A percentile compares a stretch with the other conserved stretches of the same genome.
phyloP scores from a whole-genome alignment of 331 rosid genomes.

The Pyrus hybrid region DNA sequence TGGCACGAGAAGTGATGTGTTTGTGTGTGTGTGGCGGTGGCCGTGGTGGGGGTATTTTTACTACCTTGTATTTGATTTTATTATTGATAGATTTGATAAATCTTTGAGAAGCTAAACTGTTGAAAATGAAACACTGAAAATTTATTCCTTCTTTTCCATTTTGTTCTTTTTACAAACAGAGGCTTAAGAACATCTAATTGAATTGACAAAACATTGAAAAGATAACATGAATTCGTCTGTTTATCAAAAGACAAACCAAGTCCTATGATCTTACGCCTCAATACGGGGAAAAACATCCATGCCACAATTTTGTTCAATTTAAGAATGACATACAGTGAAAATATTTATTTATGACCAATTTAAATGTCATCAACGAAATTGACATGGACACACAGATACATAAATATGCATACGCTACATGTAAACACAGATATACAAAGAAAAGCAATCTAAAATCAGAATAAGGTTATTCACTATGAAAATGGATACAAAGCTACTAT shows the following conservation, averaged over 20 bases:
- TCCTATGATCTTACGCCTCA: not conserved
- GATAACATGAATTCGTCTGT: not conserved
- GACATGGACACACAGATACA: not conserved
- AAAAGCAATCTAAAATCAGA: not conserved
- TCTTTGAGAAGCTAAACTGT: not conserved
- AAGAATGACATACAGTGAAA: not conserved
- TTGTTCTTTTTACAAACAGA: not conserved
- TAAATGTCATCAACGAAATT: not conserved
- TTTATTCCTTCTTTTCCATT: not conserved
- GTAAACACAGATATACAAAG: not conserved
- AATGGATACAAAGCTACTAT: not conserved
- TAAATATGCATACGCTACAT: not conserved
- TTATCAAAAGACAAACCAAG: not conserved
- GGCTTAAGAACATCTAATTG: not conserved
- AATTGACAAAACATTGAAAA: not conserved
- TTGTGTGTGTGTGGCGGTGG: no score
- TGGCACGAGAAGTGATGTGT: not conserved
- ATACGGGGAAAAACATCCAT: not conserved
- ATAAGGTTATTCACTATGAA: not conserved
- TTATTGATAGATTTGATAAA: no score
- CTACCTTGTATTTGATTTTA: no score
- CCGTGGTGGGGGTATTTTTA: no score
- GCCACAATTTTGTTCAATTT: not conserved
- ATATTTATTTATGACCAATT: not conserved
- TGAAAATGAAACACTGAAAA: not conserved